Conservation (phyloP, 2,329 filamentous ascomycete genomes). For the Alternaria triticina region DNA sequence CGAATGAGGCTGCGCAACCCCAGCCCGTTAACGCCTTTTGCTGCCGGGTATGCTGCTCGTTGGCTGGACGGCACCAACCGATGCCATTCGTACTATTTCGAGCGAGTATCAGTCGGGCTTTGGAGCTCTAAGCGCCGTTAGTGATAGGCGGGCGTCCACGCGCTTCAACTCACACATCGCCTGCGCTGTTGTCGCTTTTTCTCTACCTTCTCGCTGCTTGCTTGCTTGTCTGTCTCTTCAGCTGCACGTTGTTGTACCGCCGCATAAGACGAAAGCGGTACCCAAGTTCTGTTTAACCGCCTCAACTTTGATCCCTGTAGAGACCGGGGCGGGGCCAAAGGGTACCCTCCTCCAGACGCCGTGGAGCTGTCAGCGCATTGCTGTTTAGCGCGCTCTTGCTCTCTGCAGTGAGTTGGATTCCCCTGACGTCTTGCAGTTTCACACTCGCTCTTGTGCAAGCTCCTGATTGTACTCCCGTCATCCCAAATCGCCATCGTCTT, state of each 20-base stretch:
- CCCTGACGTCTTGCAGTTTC: conserved; percentile 37
- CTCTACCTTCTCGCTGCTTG: conserved; percentile 30
- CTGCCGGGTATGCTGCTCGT: conserved; percentile 33
- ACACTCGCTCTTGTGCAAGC: conserved; percentile 31
- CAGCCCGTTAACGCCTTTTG: conserved; percentile 45
- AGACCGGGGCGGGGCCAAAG: conserved; percentile 46
- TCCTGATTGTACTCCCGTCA: conserved; percentile 36
- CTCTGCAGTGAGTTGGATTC: conserved; percentile 47
- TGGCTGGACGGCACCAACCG: conserved; percentile 33
- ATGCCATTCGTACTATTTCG: conserved; percentile 45
- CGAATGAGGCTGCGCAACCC: conserved; percentile 36
- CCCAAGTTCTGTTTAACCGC: conserved; percentile 48
- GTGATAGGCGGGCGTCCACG: conserved; percentile 45
- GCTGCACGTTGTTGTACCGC: conserved; percentile 45
- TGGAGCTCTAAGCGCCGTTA: conserved; percentile 46
- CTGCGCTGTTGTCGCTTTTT: conserved; percentile 41
- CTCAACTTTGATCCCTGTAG: conserved; percentile 41
- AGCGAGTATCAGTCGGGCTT: conserved; percentile 40
- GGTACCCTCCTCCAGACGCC: conserved; percentile 47
- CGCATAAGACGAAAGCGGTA: conserved; percentile 43
- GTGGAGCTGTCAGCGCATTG: conserved; percentile 43
- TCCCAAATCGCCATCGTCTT: conserved; percentile 36
- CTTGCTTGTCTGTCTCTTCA: conserved; percentile 41
- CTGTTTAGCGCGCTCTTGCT: conserved; percentile 47
- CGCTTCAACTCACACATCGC: conserved; percentile 38